Evolutionary conservation across 176 grass and related monocot genomes (phyloP).

Genomic region (Bothriochloa decipiens): DNA sequence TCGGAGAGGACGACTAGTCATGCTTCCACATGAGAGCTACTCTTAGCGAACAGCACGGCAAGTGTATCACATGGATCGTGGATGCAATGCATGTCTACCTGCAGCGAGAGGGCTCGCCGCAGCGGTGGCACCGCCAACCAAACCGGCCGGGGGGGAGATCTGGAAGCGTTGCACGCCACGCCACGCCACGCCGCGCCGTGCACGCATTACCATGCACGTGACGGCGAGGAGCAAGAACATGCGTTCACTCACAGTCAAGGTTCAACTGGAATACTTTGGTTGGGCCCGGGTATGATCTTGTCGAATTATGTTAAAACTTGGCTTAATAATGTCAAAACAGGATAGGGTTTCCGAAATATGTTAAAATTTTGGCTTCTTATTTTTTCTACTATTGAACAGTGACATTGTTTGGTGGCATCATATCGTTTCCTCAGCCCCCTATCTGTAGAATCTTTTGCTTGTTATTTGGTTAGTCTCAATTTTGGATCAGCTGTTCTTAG

Average conservation of each 20-base stretch:
- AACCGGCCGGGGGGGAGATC: slow-evolving; percentile 19
- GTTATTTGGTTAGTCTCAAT: background rate
- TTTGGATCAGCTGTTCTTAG: background rate
- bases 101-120: slow-evolving; percentile 31
- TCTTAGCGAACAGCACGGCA: slow-evolving; percentile 43
- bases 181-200: background rate
- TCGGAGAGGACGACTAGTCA: background rate
- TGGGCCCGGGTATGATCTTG: background rate
- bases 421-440: background rate
- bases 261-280: background rate
- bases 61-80: slow-evolving; percentile 23
- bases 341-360: background rate
- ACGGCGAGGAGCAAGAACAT: slow-evolving; percentile 36
- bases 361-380: background rate
- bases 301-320: background rate
- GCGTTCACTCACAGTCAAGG: background rate
- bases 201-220: slow-evolving; percentile 34
- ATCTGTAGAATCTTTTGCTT: background rate
- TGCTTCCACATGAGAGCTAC: slow-evolving; percentile 26
- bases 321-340: background rate
- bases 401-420: background rate
- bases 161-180: background rate
- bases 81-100: slow-evolving; percentile 23
- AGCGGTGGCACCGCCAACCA: background rate
- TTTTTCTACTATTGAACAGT: background rate